phyloP scores from a whole-genome alignment of 2,329 filamentous ascomycete genomes.

The Neofusicoccum umdonicola region DNA sequence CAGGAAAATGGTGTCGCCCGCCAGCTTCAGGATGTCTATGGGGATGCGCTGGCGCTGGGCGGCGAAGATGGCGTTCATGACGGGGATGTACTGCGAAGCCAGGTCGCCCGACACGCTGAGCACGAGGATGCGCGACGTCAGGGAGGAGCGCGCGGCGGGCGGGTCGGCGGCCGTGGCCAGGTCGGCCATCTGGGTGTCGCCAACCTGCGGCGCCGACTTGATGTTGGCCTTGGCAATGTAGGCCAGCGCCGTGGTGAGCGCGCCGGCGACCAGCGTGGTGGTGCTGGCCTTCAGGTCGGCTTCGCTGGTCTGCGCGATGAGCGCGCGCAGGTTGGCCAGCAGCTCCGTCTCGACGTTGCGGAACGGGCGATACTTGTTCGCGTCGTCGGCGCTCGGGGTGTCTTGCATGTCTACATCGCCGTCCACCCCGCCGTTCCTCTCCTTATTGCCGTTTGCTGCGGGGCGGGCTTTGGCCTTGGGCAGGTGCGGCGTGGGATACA shows the following conservation, averaged over 20 bases:
- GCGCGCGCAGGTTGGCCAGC: constrained; percentile 67
- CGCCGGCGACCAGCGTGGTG: constrained; percentile 86
- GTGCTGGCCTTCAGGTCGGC: constrained; percentile 64
- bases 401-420: constrained; percentile 8
- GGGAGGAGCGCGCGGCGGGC: constrained; percentile 41
- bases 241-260: constrained; percentile 81
- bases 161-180: constrained; percentile 34
- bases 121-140: constrained; percentile 82
- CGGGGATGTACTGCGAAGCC: constrained; percentile 88
- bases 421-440: neutral
- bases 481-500: constrained; percentile 66
- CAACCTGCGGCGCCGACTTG: constrained; percentile 36
- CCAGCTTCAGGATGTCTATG: constrained; percentile 86
- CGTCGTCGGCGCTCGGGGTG: constrained; percentile 42
- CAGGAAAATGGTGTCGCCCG: constrained; percentile 83
- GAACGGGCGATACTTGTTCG: constrained; percentile 94
- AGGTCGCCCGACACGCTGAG: constrained; percentile 87
- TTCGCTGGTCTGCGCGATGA: constrained; percentile 67
- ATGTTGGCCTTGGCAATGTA: constrained; percentile 84
- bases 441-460: constrained; percentile 7
- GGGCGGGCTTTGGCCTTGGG: neutral
- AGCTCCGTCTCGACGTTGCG: constrained; percentile 81
- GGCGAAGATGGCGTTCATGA: constrained; percentile 98
- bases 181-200: constrained; percentile 47
- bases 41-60: constrained; percentile 84